phyloP scores from a whole-genome alignment of 306 rosid genomes.

The Lupinus albus region DNA sequence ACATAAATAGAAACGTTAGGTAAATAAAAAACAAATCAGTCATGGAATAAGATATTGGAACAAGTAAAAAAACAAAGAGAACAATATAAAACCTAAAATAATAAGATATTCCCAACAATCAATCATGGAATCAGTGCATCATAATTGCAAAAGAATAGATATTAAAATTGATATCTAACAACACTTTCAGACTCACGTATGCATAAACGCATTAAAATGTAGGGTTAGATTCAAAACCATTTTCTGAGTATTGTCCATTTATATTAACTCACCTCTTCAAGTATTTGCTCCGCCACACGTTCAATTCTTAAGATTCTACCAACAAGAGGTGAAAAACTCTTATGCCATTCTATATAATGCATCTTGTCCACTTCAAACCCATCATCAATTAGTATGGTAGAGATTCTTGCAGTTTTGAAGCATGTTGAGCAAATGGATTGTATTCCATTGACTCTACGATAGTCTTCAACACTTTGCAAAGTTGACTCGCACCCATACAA shows the following conservation, averaged over 20 bases:
- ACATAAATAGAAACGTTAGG: neutral
- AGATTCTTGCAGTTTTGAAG: conserved; percentile 74
- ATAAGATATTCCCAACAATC: conserved; percentile 17
- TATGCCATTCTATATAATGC: conserved; percentile 72
- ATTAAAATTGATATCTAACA: too few relatives aligned
- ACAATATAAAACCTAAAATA: conserved; percentile 10
- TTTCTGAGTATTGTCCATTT: too few relatives aligned
- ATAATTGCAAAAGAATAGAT: too few relatives aligned
- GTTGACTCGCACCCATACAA: conserved; percentile 66
- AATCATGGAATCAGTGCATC: conserved; percentile 20
- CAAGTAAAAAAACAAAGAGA: neutral
- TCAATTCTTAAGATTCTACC: conserved; percentile 87
- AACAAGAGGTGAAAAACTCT: conserved; percentile 56
- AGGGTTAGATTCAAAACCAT: too few relatives aligned
- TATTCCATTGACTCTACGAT: conserved; percentile 74
- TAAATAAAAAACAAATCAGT: too few relatives aligned
- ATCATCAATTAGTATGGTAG: conserved; percentile 79
- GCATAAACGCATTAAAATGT: too few relatives aligned
- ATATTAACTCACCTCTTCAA: conserved; percentile 59
- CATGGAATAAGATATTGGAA: too few relatives aligned
- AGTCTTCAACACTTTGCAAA: conserved; percentile 64
- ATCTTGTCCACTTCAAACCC: conserved; percentile 68
- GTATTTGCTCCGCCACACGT: conserved; percentile 74
- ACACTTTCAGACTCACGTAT: too few relatives aligned
- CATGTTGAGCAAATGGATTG: conserved; percentile 64